Base-by-base conservation (phyloP, 2,329 filamentous ascomycete species). In the Cladosporium sp. region DNA sequence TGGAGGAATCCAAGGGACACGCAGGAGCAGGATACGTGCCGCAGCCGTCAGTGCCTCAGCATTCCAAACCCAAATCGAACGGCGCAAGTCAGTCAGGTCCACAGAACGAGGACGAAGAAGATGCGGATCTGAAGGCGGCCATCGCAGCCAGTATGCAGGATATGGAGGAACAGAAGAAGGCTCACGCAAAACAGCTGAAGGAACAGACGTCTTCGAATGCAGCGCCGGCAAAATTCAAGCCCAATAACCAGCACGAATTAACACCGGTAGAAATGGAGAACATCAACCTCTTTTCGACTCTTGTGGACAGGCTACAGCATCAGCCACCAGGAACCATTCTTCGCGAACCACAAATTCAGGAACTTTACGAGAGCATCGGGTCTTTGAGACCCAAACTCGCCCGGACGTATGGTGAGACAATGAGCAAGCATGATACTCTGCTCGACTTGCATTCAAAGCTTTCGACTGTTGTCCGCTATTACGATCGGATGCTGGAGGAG, bases 351-450 rank as follows among this genome's bases (percentile, higher is more conserved):
- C 94, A 97, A 71, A 97, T 99, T 51, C 94, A 99, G 73, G 94
- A 99, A 74, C 79, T 99, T 4, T 99, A 99, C 71, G 94, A 97
- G 69, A 95, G 92, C 66, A 97, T 99, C 66, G 91, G 93, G n/a
- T 83, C 91, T 15, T 77, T 99, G 61, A 84, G 94, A 50, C 94
- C 94, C 1, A 99, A 99, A 73, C 80, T 99, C 56, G 94, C 94
- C 4, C 84, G 94, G 58, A 97, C 93, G 0, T 97, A 97, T 70
- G 94, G 94, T 56, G 94, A 99, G 77, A 97, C 94, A 0, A 97
- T 99, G 94, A 97, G 94, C 83, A 99, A 99, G 74, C 94, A 97
- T 73, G 92, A 99, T 71, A 94, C 93, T 0, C 80, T 99, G 9
- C 83, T 97, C 22, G 94, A 99, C 71, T 79, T 99, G 0, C 94